Base-by-base conservation (phyloP, 495 filamentous ascomycete species). In the Tuber borchii region DNA sequence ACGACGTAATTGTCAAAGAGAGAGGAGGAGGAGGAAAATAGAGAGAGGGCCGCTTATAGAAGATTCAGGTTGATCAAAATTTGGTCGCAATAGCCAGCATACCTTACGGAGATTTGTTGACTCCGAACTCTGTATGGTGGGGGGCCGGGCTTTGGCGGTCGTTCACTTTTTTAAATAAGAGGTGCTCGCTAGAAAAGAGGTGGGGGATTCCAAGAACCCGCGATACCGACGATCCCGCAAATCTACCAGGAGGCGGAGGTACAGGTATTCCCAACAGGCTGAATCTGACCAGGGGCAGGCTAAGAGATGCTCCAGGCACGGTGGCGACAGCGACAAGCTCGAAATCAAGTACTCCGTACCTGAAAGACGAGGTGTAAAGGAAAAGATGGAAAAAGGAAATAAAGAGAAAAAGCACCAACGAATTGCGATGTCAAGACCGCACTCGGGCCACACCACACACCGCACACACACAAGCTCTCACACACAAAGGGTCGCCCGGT, bases 181-280 rank as follows among this genome's bases (percentile, higher is more conserved):
- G 69, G 77, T 46, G 72, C 45, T 79, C 73, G 76, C 51, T 75
- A 75, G 76, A 65, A 17, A 34, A 34, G 56, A 79, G 78, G 78
- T 79, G 77, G 77, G 40, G 34, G 43, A 74, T 79, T 46, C 70
- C 73, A 72, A 74, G 72, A 79, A 75, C 72, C 75, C 70, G 76
- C 77, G 78, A 79, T 79, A 77, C 77, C 69, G 70, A 71, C 70
- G 76, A 79, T 78, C 74, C 78, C 78, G 78, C 74, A 73, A 75
- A 69, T 79, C 73, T 79, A 76, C 61, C 78, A 79, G 78, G 78
- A 79, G 78, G 72, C 76, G 73, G 73, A 48, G 75, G 75, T 79
- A 77, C 78, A 79, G 76, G 73, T 79, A 70, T 51, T 73, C 76
- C 74, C 76, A 78, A 73, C 70, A 73, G 70, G 70, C 70, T 69